These are phyloP conservation scores for Taphrina populina DNA, from an alignment of 1,139 yeast species.

Conservation along the genomic window DNA sequence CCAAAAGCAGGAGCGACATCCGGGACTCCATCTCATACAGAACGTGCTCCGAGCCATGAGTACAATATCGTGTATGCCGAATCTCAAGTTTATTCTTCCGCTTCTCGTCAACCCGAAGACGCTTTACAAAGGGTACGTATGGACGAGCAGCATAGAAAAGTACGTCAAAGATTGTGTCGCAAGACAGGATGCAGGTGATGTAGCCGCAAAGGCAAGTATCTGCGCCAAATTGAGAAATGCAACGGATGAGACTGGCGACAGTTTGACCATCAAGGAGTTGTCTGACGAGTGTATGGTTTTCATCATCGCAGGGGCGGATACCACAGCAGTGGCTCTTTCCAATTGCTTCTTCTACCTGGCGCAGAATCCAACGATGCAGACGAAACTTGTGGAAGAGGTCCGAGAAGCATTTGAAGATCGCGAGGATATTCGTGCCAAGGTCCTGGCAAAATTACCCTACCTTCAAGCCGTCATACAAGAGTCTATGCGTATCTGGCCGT, in stretches of 20 bases:
- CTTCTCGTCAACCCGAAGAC: not conserved
- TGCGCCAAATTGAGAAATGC: not conserved
- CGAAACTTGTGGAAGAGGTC: not conserved
- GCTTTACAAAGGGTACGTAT: not conserved
- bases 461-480: slow-evolving; percentile 1
- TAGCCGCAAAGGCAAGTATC: not conserved
- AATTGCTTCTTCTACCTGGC: slow-evolving; percentile 1
- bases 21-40: slow-evolving; percentile 1
- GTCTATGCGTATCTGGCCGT: slow-evolving; percentile 4
- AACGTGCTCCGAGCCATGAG: not conserved
- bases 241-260: not conserved
- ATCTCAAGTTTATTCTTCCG: not conserved
- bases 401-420: not conserved
- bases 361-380: not conserved
- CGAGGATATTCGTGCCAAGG: not conserved
- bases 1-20: not conserved
- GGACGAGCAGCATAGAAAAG: not conserved
- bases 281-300: slow-evolving; percentile 1
- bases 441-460: not conserved
- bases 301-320: slow-evolving; percentile 1
- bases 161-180: not conserved
- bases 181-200: not conserved
- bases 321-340: not conserved
- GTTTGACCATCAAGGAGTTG: not conserved
- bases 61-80: not conserved